These are phyloP conservation scores for Didymella glomerata DNA, from an alignment of 2,329 filamentous ascomycete species.

Conservation along the genomic window DNA sequence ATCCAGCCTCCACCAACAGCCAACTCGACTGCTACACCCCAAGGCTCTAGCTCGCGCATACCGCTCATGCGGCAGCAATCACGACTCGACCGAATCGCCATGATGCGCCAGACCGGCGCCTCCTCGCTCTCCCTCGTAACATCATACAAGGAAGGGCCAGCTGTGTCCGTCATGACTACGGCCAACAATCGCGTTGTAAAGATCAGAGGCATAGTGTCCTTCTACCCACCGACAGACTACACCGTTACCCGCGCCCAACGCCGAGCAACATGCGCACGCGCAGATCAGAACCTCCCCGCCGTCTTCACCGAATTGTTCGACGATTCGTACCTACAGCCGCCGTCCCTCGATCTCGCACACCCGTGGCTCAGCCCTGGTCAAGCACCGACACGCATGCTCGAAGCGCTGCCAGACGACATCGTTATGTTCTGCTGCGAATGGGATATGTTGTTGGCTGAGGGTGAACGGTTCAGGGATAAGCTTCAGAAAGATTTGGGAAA, in stretches of 20 bases:
- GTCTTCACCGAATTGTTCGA: slow-evolving; percentile 63
- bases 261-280: slow-evolving; percentile 62
- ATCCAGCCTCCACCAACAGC: slow-evolving; percentile 27
- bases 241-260: slow-evolving; percentile 67
- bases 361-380: slow-evolving; percentile 68
- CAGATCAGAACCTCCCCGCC: slow-evolving; percentile 61
- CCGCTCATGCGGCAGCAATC: slow-evolving; percentile 45
- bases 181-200: slow-evolving; percentile 52
- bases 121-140: slow-evolving; percentile 49
- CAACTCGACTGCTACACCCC: slow-evolving; percentile 31
- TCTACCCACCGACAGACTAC: slow-evolving; percentile 71
- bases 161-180: slow-evolving; percentile 45
- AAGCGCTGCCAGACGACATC: slow-evolving; percentile 65
- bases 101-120: slow-evolving; percentile 45
- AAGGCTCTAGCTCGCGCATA: slow-evolving; percentile 47
- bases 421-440: slow-evolving; percentile 71
- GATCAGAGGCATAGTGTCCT: slow-evolving; percentile 66
- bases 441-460: slow-evolving; percentile 72
- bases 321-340: slow-evolving; percentile 59
- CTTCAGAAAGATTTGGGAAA: slow-evolving; percentile 63
- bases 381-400: slow-evolving; percentile 63
- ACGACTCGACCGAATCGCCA: slow-evolving; percentile 45
- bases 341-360: slow-evolving; percentile 60
- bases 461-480: slow-evolving; percentile 67
- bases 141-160: slow-evolving; percentile 48